Evolutionary conservation across 805 yeast genomes (phyloP), one percentile per base, ranked within the genome.

Genomic region (Candida nemodendra): DNA sequence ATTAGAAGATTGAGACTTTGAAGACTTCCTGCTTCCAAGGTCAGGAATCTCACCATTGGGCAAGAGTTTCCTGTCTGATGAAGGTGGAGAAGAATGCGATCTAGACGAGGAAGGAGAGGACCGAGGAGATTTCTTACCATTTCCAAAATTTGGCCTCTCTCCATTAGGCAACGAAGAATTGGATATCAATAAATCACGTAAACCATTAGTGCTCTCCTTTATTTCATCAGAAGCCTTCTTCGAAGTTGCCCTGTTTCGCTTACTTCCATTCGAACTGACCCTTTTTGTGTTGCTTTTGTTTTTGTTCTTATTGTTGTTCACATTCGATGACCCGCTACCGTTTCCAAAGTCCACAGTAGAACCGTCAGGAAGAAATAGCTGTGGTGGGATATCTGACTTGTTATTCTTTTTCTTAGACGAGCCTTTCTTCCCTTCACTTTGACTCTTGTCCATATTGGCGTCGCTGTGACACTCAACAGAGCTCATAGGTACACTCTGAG

Each of bases 371-470:
- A 50, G 47, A 66, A 45, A 58, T 44, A 51, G 52, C 46, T 61
- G 52, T 12, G 62, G 62, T 6, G 65, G 64, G 17, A 50, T 56
- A 33, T 44, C 44, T 21, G 56, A 47, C 9, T 40, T 45, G 17
- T 38, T 38, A 21, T 53, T 56, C 41, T 56, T 59, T 28, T 47
- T 51, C 39, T 78, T 77, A 27, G 78, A 66, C 25, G 25, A 11
- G 5, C 34, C 27, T 21, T 33, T 33, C 30, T 39, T 32, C 30
- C 29, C 25, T 27, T 32, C 27, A n/a, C n/a, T n/a, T 28, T 16
- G 16, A 23, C 38, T 15, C 22, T 41, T 18, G 34, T 26, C 12
- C 38, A 18, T 28, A 18, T 28, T 9, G 21, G 39, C 33, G 28
- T 29, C 21, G 17, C 31, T 29, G 9, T 12, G 25, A 3, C 30